A percentile compares a stretch with the other conserved stretches of the same genome.
phyloP scores from a whole-genome alignment of 179 eudicot genomes.

The Spergularia azorica region DNA sequence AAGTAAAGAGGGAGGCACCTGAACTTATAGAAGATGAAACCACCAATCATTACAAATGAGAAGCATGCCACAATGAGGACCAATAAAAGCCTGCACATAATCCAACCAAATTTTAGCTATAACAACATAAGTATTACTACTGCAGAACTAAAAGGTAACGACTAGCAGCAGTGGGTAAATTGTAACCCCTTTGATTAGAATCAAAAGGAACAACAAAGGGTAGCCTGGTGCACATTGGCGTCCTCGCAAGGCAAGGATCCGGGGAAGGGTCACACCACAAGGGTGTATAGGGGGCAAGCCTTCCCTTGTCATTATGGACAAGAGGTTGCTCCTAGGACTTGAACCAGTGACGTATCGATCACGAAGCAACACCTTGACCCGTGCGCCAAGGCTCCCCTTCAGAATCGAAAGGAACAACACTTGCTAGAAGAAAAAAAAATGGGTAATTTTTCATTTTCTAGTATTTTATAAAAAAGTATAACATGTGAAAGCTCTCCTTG shows the following conservation, averaged over 20 bases:
- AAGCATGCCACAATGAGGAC: constrained; percentile 78
- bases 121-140: neutral
- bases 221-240: no score
- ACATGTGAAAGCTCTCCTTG: neutral
- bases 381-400: no score
- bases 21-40: constrained; percentile 83
- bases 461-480: neutral
- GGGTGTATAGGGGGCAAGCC: no score
- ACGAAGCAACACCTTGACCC: no score
- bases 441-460: neutral
- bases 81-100: constrained; percentile 61
- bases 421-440: neutral
- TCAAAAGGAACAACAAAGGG: neutral
- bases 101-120: constrained; percentile 19
- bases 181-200: neutral
- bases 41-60: constrained; percentile 85
- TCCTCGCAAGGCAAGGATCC: no score
- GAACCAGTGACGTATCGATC: no score
- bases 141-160: neutral
- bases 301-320: no score
- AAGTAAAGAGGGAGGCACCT: constrained; percentile 46
- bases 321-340: no score
- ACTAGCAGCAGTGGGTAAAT: neutral
- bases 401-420: no score
- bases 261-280: no score